Evolutionary conservation across 768 basidiomycete genomes (phyloP), one percentile per base, ranked within the genome.

Genomic region (Termitomyces sp.): DNA sequence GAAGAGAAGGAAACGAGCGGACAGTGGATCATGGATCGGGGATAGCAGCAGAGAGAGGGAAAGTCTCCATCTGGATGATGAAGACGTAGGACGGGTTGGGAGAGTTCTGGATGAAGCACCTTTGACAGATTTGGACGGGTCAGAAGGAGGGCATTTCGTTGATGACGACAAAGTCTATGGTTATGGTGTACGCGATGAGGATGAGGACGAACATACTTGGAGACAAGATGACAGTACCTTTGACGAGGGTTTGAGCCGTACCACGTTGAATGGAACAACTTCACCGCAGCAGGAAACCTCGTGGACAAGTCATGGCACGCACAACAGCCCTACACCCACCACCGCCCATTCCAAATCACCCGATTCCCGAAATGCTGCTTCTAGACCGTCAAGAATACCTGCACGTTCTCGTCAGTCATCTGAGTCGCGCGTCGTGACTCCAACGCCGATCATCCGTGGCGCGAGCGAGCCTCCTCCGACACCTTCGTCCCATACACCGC

Each of bases 31-130:
- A 31, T 81, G 83, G 31, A 65, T 81, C 66, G 75, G 69, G 7
- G 58, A 59, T 37, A 31, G 53, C 52, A 82, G 79, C 57, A 83
- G 80, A 71, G 76, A 73, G 6, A 75, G 84, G 58, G 86, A 78
- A 46, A 90, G 90, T 63, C 70, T 91, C 53, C 83, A 83, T 61
- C 73, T 92, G 53, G 88, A 91, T 59, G 80, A 90, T 46, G 81
- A 83, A 27, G 72, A 71, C 29, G 74, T 74, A 27, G 67, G 68
- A 26, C 74, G 74, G 43, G 70, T 73, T 20, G 81, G 73, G 13
- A 79, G 79, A 64, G 88, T 93, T 36, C 66, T 91, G 58, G 90
- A 94, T 65, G 91, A 93, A 68, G 73, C 71, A 56, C 90, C 90
- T 9, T 74, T 82, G 48, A 91, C 89, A 9, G 92, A 92, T 71